phyloP scores from a whole-genome alignment of 2,329 filamentous ascomycete genomes.

The Pestalotiopsis fici region DNA sequence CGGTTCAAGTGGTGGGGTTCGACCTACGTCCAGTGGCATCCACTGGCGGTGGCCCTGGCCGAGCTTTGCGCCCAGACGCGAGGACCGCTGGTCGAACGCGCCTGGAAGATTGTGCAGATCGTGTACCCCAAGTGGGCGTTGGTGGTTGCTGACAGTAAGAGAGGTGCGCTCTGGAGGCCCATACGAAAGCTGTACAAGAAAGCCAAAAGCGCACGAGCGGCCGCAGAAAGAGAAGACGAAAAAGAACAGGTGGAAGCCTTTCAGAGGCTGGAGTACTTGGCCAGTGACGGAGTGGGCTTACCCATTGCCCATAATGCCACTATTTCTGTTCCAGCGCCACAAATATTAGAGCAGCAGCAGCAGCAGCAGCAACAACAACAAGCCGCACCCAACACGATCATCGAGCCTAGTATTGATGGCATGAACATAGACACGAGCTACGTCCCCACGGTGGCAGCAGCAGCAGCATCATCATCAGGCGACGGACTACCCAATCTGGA shows the following conservation, averaged over 20 bases:
- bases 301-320: background rate
- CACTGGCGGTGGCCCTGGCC: slow-evolving; percentile 52
- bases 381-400: too few species aligned
- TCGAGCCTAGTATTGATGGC: background rate
- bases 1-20: slow-evolving; percentile 50
- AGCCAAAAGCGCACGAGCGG: slow-evolving; percentile 41
- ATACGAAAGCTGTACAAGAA: slow-evolving; percentile 54
- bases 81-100: slow-evolving; percentile 45
- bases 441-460: background rate
- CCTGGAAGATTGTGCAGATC: slow-evolving; percentile 50
- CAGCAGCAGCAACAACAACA: background rate
- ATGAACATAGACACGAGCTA: background rate
- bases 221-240: slow-evolving; percentile 21
- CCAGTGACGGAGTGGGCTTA: background rate
- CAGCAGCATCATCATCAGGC: background rate
- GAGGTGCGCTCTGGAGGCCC: slow-evolving; percentile 54
- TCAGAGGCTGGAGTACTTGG: slow-evolving; percentile 2
- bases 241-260: background rate
- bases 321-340: background rate
- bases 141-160: slow-evolving; percentile 49
- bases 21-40: slow-evolving; percentile 57
- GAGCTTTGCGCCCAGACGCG: slow-evolving; percentile 50
- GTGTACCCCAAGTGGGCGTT: slow-evolving; percentile 44
- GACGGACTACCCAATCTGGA: background rate
- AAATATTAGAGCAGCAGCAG: background rate